Evolutionary conservation across 2,329 filamentous ascomycete genomes (phyloP), one percentile per base, ranked within the genome.

Genomic region (Epichloe coenophiala): DNA sequence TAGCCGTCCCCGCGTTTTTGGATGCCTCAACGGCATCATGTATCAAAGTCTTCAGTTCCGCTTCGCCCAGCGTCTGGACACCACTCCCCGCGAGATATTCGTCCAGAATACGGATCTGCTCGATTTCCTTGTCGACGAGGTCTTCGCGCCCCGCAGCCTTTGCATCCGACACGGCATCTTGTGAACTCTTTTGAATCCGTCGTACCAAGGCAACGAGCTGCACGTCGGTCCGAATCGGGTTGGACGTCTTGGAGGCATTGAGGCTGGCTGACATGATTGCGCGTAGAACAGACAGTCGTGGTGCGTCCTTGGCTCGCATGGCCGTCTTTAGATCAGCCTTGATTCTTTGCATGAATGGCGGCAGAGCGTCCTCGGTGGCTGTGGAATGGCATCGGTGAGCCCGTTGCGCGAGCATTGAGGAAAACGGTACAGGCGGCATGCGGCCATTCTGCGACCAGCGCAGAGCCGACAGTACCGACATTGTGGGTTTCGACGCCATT

Each of bases 191-290:
- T 21, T 77, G 75, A 48, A 80, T 76, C 66, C 82, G 84, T 55
- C 78, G 76, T 51, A 93, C 74, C 46, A 90, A 71, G 7, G 73
- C 69, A 31, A 88, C 77, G 50, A 91, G 73, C 60, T 85, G 78
- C 55, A 77, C 74, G 64, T 91, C 85, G 21, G 80, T 86, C 50
- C 70, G 72, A 60, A 90, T 78, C n/a, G 86, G 86, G 39, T 70
- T 72, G 39, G 74, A 62, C 13, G 84, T 88, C 68, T 90, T 90
- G 63, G 81, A 83, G 36, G 84, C 81, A 66, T 89, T 90, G 58
- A 83, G 81, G 54, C 84, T 80, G 55, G 84, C 77, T 35, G 84
- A 74, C 56, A 90, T 75, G 54, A 90, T 69, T 40, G 74, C 66
- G 57, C 86, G 83, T 46, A 91, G 74, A 38, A 87, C 84, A 39